Conservation (phyloP, 345 rosid genomes). For the Acer negundo region DNA sequence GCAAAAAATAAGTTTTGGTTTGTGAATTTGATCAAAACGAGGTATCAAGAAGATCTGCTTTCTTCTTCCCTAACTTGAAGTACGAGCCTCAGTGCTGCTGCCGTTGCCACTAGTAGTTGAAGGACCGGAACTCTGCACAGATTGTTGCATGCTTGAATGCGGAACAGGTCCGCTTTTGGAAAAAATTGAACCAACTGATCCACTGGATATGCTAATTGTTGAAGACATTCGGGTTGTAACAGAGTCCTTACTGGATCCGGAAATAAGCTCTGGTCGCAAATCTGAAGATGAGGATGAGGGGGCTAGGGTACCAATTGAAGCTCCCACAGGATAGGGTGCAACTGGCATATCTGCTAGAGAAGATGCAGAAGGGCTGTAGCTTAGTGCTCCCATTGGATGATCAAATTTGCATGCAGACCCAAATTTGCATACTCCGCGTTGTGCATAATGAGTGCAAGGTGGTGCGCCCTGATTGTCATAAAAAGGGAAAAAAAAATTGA, state of each 20-base stretch:
- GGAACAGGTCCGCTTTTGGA: constrained; percentile 38
- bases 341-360: constrained; percentile 77
- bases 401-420: constrained; percentile 77
- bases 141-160: constrained; percentile 38
- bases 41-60: constrained; percentile 23
- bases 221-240: constrained; percentile 42
- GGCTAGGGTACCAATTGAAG: constrained; percentile 60
- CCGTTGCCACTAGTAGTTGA: constrained; percentile 31
- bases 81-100: constrained; percentile 23
- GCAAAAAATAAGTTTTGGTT: constrained; percentile 29
- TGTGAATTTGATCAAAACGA: constrained; percentile 38
- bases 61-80: constrained; percentile 35
- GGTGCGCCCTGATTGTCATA: constrained; percentile 56
- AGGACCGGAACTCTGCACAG: constrained; percentile 50
- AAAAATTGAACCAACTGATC: constrained; percentile 38
- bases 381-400: constrained; percentile 61
- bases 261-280: constrained; percentile 50
- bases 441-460: constrained; percentile 60
- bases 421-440: constrained; percentile 70
- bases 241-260: constrained; percentile 48
- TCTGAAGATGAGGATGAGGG: constrained; percentile 73
- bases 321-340: constrained; percentile 71
- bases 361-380: constrained; percentile 81
- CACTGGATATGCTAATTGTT: constrained; percentile 42
- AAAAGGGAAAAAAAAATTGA: neutral